phyloP scores from a whole-genome alignment of 2,329 filamentous ascomycete species.

The Phialocephala sp. region DNA sequence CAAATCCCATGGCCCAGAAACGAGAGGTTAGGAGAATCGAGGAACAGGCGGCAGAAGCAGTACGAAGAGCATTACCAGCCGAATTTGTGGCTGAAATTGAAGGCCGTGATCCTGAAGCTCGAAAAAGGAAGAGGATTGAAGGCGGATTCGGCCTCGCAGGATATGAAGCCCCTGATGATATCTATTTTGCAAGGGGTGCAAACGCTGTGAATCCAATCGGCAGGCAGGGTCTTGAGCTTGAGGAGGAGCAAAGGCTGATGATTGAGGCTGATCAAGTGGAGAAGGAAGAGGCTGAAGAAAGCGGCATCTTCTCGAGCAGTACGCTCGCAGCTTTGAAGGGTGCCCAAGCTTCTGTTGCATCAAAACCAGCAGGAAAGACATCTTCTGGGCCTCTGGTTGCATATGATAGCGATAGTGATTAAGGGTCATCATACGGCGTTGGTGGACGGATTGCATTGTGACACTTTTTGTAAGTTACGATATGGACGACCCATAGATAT shows the following conservation, averaged over 20 bases:
- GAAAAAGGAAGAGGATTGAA: slow-evolving; percentile 88
- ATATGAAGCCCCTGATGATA: slow-evolving; percentile 91
- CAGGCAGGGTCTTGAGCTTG: slow-evolving; percentile 64
- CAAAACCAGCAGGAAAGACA: slow-evolving; percentile 56
- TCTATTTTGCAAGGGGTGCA: slow-evolving; percentile 86
- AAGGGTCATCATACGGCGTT: slow-evolving; percentile 29
- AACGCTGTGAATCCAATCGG: slow-evolving; percentile 67
- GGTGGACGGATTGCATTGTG: slow-evolving; percentile 5
- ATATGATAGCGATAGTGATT: slow-evolving; percentile 89
- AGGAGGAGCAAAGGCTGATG: slow-evolving; percentile 64
- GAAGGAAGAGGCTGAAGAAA: slow-evolving; percentile 47
- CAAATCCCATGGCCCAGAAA: slow-evolving; percentile 93
- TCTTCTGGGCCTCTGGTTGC: slow-evolving; percentile 77
- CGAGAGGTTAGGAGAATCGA: slow-evolving; percentile 88
- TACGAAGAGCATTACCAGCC: slow-evolving; percentile 83
- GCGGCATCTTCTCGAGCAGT: slow-evolving; percentile 80
- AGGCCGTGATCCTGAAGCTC: slow-evolving; percentile 83
- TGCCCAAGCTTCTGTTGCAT: slow-evolving; percentile 56
- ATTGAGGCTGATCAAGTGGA: slow-evolving; percentile 54
- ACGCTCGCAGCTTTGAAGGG: slow-evolving; percentile 80
- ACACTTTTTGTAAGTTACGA: background rate
- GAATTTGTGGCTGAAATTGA: slow-evolving; percentile 95
- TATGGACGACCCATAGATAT: background rate
- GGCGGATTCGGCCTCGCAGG: slow-evolving; percentile 76
- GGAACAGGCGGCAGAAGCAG: slow-evolving; percentile 94